Evolutionary conservation across 148 eudicot genomes (phyloP), one percentile per base, ranked within the genome.

Genomic region (Rhododendron vialii): DNA sequence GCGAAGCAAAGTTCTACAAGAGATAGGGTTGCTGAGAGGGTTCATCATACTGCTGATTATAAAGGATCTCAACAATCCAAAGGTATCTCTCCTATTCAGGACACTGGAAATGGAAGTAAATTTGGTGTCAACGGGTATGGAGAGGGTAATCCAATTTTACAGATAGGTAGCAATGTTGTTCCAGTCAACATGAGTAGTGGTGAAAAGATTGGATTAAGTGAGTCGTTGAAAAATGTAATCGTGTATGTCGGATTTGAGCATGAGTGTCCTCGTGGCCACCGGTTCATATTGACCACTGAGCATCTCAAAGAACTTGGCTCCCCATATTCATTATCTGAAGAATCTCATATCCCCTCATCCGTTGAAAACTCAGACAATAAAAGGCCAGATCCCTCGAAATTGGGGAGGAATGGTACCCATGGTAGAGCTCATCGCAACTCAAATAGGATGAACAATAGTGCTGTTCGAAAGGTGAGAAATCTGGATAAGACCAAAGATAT

Each of bases 241-340:
- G 89, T 92, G 28, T 95, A 95, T 92, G 92, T 93, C 84, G 99
- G 98, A 55, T 95, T 94, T 93, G 99, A 96, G 91, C 95, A 95
- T 89, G 99, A 96, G 89, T 96, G 99, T 83, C 98, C 99, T 84
- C 93, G 84, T 85, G 99, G 99, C 48, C 99, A 96, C 88, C 95
- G 99, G 83, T 96, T 92, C 86, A 92, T 96, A 59, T 88, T 96
- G 85, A 92, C 93, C 83, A 88, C 90, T 51, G 96, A 94, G 87
- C 95, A 92, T 88, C 91, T 96, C 87, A 90, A 90, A 85, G 93
- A 93, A 88, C 94, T 96, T 86, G 94, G 91, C 26, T 88, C 93
- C 36, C 82, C 91, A 65, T 91, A 90, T 89, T 88, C 93, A 59
- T 83, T 88, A 73, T 87, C 92, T 78, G 95, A 92, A 90, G 98